Percentiles rank a stretch among this genome's conserved stretches.
Evolutionary conservation across 176 grass and related monocot species (phyloP).

Genomic region (Panicum miliaceum): DNA sequence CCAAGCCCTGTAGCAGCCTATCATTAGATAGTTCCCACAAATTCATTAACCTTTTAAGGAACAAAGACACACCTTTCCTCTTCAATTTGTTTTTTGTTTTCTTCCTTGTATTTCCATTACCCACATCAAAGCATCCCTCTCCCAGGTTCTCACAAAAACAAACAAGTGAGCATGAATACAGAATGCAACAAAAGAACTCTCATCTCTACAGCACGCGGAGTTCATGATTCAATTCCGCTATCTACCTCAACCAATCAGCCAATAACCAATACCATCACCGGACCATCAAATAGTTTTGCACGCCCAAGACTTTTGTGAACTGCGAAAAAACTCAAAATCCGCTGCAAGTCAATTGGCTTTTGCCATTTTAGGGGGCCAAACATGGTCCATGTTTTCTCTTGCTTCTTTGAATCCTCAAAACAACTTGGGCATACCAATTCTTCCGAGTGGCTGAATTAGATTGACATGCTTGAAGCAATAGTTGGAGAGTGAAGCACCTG

Average conservation of each 20-base stretch:
- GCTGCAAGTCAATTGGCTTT: neutral
- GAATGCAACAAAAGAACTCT: neutral
- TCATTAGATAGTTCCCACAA: neutral
- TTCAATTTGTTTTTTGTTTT: neutral
- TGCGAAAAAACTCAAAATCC: neutral
- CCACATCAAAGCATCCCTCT: neutral
- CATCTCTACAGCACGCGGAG: neutral
- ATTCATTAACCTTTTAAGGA: neutral
- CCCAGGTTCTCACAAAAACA: neutral
- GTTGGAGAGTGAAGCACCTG: neutral
- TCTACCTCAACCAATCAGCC: neutral
- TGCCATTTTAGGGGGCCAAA: neutral
- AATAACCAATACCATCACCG: neutral
- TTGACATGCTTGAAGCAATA: constrained; percentile 10
- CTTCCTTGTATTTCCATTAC: neutral
- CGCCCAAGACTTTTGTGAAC: neutral
- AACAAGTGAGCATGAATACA: constrained; percentile 11
- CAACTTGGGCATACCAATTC: neutral
- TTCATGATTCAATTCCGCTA: neutral
- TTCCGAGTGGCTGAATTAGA: constrained; percentile 11
- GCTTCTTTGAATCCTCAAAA: neutral
- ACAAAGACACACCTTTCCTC: neutral
- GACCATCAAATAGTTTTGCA: neutral
- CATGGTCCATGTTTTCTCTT: neutral
- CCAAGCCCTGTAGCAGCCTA: neutral